Base-by-base conservation (phyloP, 2,329 filamentous ascomycete species). In the Leptosphaerulina australis region DNA sequence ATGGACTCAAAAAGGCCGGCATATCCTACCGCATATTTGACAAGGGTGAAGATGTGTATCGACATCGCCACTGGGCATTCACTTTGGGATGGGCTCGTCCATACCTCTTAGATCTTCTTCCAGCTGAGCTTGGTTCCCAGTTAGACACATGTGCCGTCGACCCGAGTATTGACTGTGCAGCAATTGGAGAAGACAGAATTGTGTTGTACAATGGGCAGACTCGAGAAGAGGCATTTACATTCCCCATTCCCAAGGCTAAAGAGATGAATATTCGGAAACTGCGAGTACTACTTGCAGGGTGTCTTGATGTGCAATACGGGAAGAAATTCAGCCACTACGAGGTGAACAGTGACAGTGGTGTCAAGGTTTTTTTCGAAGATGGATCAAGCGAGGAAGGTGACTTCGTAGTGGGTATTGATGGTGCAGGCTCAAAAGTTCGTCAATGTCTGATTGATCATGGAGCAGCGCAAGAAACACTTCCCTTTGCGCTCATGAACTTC, bases 1-100 rank as follows among this genome's bases (percentile, higher is more conserved):
- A 77, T 35, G 74, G 74, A 2, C 58, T 76, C 7, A 73, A 71
- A 53, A 76, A 76, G 61, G 49, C 59, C 3, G 56, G 57, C 40
- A 71, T 71, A 25, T 33, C 44, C 8, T 66, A 59, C 37, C 50
- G 14, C 15, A 66, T 66, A 44, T 70, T 66, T 56, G 68, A 53
- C 49, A 69, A 57, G 54, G 70, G 61, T 26, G 56, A 58, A 35
- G 59, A 64, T 30, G 60, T 64, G n/a, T 60, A 56, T 38, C 52
- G 63, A 18, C 59, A 65, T 18, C 64, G 65, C 1, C 70, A 74
- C 41, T 74, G 72, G 70, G 72, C 71, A 11, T 74, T 74, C 58
- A 70, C 67, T 3, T 48, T 73, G 0, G 68, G 69, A n/a, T 72
- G 70, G 68, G 68, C 58, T 24, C 58, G 68, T 25, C 64, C 66